Evolutionary conservation across 2,329 filamentous ascomycete species (phyloP).

Genomic region (Chaetomiaceae sp.): DNA sequence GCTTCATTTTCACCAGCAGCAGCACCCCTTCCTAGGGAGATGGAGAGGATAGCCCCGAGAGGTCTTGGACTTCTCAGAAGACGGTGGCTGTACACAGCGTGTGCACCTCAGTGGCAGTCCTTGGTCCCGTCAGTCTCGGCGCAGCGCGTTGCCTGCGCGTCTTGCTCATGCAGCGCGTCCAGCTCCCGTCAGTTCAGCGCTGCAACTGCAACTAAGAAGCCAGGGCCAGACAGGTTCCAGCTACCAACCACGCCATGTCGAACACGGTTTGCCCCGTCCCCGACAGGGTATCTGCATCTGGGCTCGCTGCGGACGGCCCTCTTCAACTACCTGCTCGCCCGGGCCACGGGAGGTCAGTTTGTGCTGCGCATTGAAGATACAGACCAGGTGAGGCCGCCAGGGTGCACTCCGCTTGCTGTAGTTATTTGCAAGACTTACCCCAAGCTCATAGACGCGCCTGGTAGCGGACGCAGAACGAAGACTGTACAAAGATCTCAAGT

Average conservation of each 20-base stretch:
- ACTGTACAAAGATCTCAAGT: conserved; percentile 72
- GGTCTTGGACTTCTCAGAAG: conserved; percentile 17
- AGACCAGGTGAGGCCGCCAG: conserved; percentile 64
- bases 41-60: conserved; percentile 8
- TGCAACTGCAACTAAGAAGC: too few species aligned
- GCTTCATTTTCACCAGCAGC: neutral
- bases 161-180: too few species aligned
- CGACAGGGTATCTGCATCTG: conserved; percentile 87
- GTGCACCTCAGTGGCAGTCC: conserved; percentile 6
- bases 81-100: conserved; percentile 10
- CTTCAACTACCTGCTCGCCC: conserved; percentile 92
- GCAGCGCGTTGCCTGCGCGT: too few species aligned
- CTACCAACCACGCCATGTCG: conserved; percentile 56
- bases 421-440: too few species aligned
- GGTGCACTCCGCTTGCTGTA: too few species aligned
- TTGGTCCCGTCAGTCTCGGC: conserved; percentile 16
- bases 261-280: conserved; percentile 90
- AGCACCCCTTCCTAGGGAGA: neutral
- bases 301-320: conserved; percentile 87
- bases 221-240: conserved; percentile 21
- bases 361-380: conserved; percentile 91
- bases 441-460: conserved; percentile 74
- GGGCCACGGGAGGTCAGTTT: conserved; percentile 82
- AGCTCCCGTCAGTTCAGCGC: too few species aligned
- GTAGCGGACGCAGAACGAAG: conserved; percentile 72